Evolutionary conservation across 2,329 filamentous ascomycete genomes (phyloP).

Genomic region (Colletotrichum brevisporum): DNA sequence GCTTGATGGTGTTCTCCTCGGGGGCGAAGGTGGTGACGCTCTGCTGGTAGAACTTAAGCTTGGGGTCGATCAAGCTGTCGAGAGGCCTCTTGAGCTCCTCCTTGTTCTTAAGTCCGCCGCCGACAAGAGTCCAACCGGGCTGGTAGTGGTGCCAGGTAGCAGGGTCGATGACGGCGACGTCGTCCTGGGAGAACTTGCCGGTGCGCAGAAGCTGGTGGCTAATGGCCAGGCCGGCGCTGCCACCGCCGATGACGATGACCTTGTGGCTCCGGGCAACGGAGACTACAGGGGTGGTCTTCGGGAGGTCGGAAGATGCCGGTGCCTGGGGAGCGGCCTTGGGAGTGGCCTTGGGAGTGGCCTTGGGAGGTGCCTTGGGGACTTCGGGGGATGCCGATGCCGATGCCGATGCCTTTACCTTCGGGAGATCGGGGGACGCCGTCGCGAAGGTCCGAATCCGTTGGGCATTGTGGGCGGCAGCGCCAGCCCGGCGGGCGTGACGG

Average conservation of each 20-base stretch:
- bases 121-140: conserved; percentile 78
- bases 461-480: background rate
- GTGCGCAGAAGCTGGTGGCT: conserved; percentile 76
- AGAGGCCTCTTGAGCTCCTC: conserved; percentile 69
- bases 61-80: conserved; percentile 67
- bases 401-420: too few relatives aligned
- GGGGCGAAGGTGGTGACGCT: conserved; percentile 66
- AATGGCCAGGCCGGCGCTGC: conserved; percentile 74
- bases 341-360: too few relatives aligned
- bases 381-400: too few relatives aligned
- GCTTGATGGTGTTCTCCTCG: conserved; percentile 68
- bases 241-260: conserved; percentile 77
- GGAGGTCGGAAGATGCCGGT: too few relatives aligned
- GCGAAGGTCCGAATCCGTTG: conserved; percentile 39
- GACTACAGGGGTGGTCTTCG: background rate
- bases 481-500: conserved; percentile 35
- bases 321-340: too few relatives aligned
- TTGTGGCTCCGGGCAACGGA: conserved; percentile 61
- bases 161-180: conserved; percentile 76
- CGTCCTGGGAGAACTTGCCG: conserved; percentile 68
- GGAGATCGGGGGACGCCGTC: conserved; percentile 4
- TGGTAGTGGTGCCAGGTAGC: conserved; percentile 77
- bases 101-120: conserved; percentile 75
- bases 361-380: too few relatives aligned
- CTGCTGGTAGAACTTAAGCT: conserved; percentile 72